Base-by-base conservation (phyloP, 2,329 filamentous ascomycete genomes). In the Hymenoscyphus linearis region DNA sequence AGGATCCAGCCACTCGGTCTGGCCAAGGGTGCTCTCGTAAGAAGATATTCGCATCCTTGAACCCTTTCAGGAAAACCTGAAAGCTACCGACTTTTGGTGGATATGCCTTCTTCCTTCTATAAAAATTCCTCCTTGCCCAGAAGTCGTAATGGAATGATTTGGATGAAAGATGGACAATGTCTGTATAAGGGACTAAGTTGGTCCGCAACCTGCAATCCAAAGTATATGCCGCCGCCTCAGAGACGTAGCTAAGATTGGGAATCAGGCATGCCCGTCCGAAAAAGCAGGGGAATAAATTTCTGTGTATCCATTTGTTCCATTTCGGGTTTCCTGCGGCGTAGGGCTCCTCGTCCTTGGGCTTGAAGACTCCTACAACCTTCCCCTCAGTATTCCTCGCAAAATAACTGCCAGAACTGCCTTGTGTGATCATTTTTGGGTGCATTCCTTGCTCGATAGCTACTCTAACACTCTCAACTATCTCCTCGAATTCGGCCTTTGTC, bases 281-380 rank as follows among this genome's bases (percentile, higher is more conserved):
- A 76, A 91, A 97, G 77, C 96, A 99, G 9, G 95, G 95, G 69
- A 99, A 98, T 66, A 99, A 74, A 74, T 99, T 99, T 66, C 95
- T 84, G 75, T 99, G 95, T 78, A 99, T 93, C 95, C 95, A 99
- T 77, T 99, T 99, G 69, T 96, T 98, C 93, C 93, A 98, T 75
- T 99, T 99, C 5, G 95, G 95, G 73, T 99, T 99, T 68, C 91
- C 89, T 35, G 91, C 95, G 1, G 95, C 95, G 73, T 97, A 99
- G 0, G 95, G 95, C 75, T 99, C 96, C 77, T 99, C 95, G 69
- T 99, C 95, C 77, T 99, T 99, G 50, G 95, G 95, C 75, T 99
- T 99, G 78, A 99, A 99, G 4, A 99, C 95, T 37, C 93, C 95
- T 3, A 99, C 91, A 16, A 97, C 91, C 78, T 96, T 97, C 57